Evolutionary conservation across 768 basidiomycete genomes (phyloP), one percentile per base, ranked within the genome.

Genomic region (Pisolithus microcarpus): DNA sequence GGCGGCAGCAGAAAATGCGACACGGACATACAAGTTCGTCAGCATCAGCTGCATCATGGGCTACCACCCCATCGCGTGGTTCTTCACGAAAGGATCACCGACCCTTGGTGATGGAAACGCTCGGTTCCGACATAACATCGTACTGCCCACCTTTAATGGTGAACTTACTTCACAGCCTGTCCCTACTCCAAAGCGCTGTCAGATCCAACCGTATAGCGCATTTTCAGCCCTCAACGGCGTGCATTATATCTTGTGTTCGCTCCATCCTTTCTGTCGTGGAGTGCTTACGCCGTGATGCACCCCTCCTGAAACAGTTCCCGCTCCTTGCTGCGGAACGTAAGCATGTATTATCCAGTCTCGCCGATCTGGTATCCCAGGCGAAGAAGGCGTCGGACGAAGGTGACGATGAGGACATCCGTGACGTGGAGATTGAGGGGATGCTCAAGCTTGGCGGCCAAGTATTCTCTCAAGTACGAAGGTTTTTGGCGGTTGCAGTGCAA

Each of bases 201-300:
- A 76, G 81, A 39, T 74, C 81, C n/a, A 83, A 83, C 58, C 82
- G 89, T 43, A 70, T 80, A 24, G 70, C 83, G 2, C 95, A 98
- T 68, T 94, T 91, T 60, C 91, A 93, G 61, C 93, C 95, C 6
- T 87, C 92, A 3, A 91, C 94, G 0, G 94, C 93, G 13, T 93
- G 85, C 67, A 87, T 98, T 53, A 93, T 99, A 58, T 92, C 91
- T 11, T 91, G 89, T 49, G 91, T 98, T 43, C 86, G 94, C 30
- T 81, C 85, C 26, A 85, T 95, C 16, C 77, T 99, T 40, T 80
- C 84, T 26, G 79, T 85, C 10, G 84, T 91, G 15, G 87, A 87
- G 52, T 94, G 91, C 50, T 75, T 96, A 21, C 81, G 84, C 38
- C 84, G 90, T 42, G 91, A 95, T 56, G 85, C 91, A 1, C 75